These are phyloP conservation scores for Lactarius quietus DNA, from an alignment of 768 basidiomycete genomes.

Conservation along the genomic window DNA sequence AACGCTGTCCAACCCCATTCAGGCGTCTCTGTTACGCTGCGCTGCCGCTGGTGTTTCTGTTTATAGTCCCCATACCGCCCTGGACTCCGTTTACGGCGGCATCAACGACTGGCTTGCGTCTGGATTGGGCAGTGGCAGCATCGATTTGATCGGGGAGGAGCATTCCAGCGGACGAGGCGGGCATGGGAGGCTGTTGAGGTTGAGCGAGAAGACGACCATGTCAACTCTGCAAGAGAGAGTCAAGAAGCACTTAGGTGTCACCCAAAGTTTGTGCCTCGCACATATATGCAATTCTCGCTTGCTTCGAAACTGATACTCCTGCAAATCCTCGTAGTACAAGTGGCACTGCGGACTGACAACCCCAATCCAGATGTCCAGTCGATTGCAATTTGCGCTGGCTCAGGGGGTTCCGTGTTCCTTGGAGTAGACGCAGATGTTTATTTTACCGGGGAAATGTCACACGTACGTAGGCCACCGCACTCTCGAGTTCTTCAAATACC, in stretches of 20 bases:
- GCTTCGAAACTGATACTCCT: constrained; percentile 3
- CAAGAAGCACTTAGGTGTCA: constrained; percentile 29
- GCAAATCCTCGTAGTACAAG: constrained; percentile 52
- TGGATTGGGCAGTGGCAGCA: constrained; percentile 28
- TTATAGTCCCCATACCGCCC: constrained; percentile 83
- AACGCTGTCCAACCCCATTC: constrained; percentile 74
- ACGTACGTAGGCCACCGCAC: constrained; percentile 48
- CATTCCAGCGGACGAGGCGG: constrained; percentile 36
- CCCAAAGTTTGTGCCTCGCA: constrained; percentile 41
- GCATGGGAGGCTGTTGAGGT: constrained; percentile 11
- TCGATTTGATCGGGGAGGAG: constrained; percentile 41
- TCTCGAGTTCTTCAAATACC: constrained; percentile 10
- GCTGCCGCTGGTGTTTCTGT: constrained; percentile 81
- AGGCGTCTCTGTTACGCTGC: constrained; percentile 74
- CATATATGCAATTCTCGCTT: constrained; percentile 15
- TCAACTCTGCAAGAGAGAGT: constrained; percentile 41
- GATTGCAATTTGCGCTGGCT: constrained; percentile 90
- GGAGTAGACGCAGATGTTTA: constrained; percentile 79
- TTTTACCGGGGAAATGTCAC: constrained; percentile 90
- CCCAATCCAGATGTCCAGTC: constrained; percentile 39
- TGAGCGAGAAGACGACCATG: constrained; percentile 23
- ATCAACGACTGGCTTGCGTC: constrained; percentile 87
- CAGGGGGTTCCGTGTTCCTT: constrained; percentile 73
- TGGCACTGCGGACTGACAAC: constrained; percentile 41
- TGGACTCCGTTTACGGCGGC: constrained; percentile 81